Evolutionary conservation across 164 flowering plant genomes (phyloP), one percentile per base, ranked within the genome.

Genomic region (Vitis rotundifolia): DNA sequence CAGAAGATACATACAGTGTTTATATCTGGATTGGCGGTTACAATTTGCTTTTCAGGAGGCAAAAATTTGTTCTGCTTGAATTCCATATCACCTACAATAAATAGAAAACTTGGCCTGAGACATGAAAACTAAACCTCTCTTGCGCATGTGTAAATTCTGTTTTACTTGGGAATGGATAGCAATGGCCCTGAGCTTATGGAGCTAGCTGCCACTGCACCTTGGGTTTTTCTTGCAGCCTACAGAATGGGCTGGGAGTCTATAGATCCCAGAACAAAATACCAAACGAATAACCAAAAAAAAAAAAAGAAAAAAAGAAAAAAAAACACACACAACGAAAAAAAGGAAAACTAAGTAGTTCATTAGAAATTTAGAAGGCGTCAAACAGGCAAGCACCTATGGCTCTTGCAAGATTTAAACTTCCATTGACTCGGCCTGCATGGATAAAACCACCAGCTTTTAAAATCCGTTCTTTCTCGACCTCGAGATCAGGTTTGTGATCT

Each of bases 401-500:
- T 79, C 99, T 91, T 66, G 98, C 84, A 70, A 96, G 94, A 80
- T 96, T 96, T 61, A 96, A 74, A 75, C 99, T 91, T 71, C 99
- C 99, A 88, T 96, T 96, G 55, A 96, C 92, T 69, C 99, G 84
- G 63, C 99, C 99, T 16, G 93, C 97, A 83, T 93, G 99, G 63
- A 96, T 89, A 75, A 96, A 96, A 22, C 99, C 99, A 67, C 99
- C 99, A 64, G 97, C 99, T 80, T 89, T 92, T 64, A 93, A 51
- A 51, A 96, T 96, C 72, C 99, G 85, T 14, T 93, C 97, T 76
- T 85, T 93, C 84, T 96, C 99, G 76, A 77, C 83, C 80, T 96
- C 99, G 66, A 96, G 93, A 26, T 93, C 97, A 26, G 99, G 99
- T 78, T 96, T 96, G 81, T 96, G 99, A 82, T 96, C 99, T 78